Base-by-base conservation (phyloP, 306 rosid species). In the Macrotyloma uniflorum region DNA sequence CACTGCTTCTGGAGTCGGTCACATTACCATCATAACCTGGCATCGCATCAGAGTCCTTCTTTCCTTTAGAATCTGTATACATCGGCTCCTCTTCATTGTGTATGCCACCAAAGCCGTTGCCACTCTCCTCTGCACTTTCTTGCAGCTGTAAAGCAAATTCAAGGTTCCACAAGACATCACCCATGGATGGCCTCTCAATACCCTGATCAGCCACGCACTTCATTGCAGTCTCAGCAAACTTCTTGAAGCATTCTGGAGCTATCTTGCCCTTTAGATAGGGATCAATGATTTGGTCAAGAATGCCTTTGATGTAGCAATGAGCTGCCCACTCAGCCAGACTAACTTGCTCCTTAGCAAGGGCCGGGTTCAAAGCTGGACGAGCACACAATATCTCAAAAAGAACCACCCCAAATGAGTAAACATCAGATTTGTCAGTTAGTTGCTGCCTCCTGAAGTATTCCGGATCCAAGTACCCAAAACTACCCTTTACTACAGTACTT, bases 251-350 rank as follows among this genome's bases (percentile, higher is more conserved):
- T 72, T 96, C 99, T 0, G 96, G 92, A 6, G 99, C 86, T 59
- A 96, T 91, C 89, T 88, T 96, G 38, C 98, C 98, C 84, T 96
- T 96, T 16, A 96, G 89, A 72, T 83, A 90, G 67, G 99, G 93
- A 84, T 96, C 99, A 1, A 72, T 67, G 45, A 93, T 85, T 75
- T 90, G 94, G 49, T 96, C 98, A 36, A 96, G 96, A 65, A 84
- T 87, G 84, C 99, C 98, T 82, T 96, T 96, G 80, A 83, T 87
- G 93, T 91, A 89, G 89, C 96, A 93, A 74, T 96, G 98, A 9
- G 94, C 81, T 45, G 99, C 99, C 99, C 99, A 96, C 76, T 96
- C 99, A 3, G 99, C 99, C 63, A 96, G 89, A 89, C 98, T 91
- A 80, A 96, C 99, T 86, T 96, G 98, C 90, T 96, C 99, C 85